Base-by-base conservation (phyloP, 768 basidiomycete species). In the Leucosporidium yakuticum region DNA sequence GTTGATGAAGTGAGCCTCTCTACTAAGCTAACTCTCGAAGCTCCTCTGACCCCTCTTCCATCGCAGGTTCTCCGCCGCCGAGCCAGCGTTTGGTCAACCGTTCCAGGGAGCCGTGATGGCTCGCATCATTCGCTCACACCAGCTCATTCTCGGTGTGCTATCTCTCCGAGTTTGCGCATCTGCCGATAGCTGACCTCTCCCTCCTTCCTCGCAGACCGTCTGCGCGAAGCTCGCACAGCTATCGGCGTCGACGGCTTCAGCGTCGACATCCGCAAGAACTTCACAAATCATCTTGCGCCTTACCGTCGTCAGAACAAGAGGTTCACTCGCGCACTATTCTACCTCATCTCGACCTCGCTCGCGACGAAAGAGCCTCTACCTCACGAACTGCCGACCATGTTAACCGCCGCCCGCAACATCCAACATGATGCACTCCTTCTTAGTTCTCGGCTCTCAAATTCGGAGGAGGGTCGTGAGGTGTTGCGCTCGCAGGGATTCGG, bases 21-120 rank as follows among this genome's bases (percentile, higher is more conserved):
- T 36, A 29, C 4, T 9, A 20, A 23, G 2, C 53, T 27, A 8
- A 23, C 29, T n/a, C 27, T 47, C 17, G n/a, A 36, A 25, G 15
- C 50, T 11, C 14, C 14, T 31, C n/a, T 53, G 9, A 27, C n/a
- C 4, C 15, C 19, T 17, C 23, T n/a, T 20, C 39, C 6, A 44
- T 15, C 14, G n/a, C 54, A 77, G 77, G 20, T 77, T 77, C 65
- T 69, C 75, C 17, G 60, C 65, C 2, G 77, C 69, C 20, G 77
- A 77, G 49, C 76, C 75, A 5, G 61, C 72, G 6, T 71, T 73
- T 23, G 58, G 68, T 27, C 31, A 32, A 12, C 69, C 73, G 19
- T 77, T 77, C 69, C 64, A 69, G 21, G 73, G 69, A 5, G 68
- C 68, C 6, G 34, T 70, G 4, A 60, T 65, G 2, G 25, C 58